These are phyloP conservation scores for Mycena pura DNA, from an alignment of 768 basidiomycete species.

Conservation along the genomic window DNA sequence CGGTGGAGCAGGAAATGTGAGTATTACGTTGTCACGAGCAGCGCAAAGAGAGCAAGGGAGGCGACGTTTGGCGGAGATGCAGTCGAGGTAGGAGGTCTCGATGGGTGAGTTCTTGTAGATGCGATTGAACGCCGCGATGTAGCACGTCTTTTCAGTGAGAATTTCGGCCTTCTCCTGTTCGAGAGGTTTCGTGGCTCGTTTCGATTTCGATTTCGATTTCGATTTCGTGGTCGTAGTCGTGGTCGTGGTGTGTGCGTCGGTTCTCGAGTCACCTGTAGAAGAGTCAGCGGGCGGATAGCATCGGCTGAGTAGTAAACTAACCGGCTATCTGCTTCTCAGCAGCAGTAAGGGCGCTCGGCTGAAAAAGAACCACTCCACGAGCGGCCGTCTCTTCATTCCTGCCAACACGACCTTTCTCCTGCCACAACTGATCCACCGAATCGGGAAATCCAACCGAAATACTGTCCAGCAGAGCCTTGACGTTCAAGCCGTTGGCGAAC, in stretches of 20 bases:
- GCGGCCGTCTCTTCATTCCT: not conserved
- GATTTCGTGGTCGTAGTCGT: not conserved
- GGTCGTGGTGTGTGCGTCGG: not conserved
- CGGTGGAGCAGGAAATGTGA: not conserved
- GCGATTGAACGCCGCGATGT: not conserved
- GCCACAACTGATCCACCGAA: not conserved
- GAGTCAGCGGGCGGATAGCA: not conserved
- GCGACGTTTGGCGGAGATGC: not conserved
- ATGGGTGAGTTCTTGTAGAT: not conserved
- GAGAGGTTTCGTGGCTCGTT: not conserved
- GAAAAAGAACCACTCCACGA: not conserved
- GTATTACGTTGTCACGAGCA: not conserved
- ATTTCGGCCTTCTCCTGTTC: not conserved
- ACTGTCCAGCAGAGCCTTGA: not conserved
- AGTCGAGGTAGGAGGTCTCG: not conserved
- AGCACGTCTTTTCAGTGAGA: not conserved
- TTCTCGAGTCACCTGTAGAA: not conserved
- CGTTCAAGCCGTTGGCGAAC: constrained; percentile 4
- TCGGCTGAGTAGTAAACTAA: not conserved
- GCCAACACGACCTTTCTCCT: constrained; percentile 10
- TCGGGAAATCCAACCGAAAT: not conserved
- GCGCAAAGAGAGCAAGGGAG: not conserved
- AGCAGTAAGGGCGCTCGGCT: not conserved
- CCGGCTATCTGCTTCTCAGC: not conserved
- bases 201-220: not conserved